Base-by-base conservation (phyloP, 176 grass and related monocot genomes). In the Oryza brachyantha region DNA sequence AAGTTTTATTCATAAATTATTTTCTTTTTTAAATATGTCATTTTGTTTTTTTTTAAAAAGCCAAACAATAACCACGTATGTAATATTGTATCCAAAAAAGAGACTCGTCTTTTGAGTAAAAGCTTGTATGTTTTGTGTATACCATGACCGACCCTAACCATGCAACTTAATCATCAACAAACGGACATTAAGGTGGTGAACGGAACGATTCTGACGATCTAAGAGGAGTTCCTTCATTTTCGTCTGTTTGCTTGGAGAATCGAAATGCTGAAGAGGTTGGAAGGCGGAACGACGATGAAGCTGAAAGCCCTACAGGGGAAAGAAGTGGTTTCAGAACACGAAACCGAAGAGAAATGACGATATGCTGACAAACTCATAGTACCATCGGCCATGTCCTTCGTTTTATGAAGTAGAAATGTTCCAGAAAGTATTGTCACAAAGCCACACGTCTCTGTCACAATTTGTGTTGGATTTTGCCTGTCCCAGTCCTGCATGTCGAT, bases 341-440 rank as follows among this genome's bases (percentile, higher is more conserved):
- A 0, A 32, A 28, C 39, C 67, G 54, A 40, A 16, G 19, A 0
- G 64, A 85, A 78, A 31, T 6, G 29, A 31, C 63, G 3, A 21
- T 80, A 61, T 42, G 7, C 17, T 24, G 8, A 80, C 54, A 64
- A 52, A 34, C 10, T 45, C 29, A 10, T 59, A 75, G 32, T 70
- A 79, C 89, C 92, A 29, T 90, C 76, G 61, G 83, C 41, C 92
- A 94, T 94, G 78, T 89, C 92, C 36, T 94, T 91, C 50, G 89
- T 91, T 83, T 89, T 91, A 70, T 94, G 92, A 61, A 94, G 92
- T 3, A 94, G 84, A 82, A 94, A 94, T 3, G 89, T 91, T n/a
- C 92, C 92, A 32, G 89, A 89, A 74, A 94, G 84, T 73, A 94
- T 94, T 0, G 92, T 94, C 36, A 94, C 83, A 70, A 94, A 89